phyloP scores from a whole-genome alignment of 179 eudicot species.

The Vitellaria paradoxa region DNA sequence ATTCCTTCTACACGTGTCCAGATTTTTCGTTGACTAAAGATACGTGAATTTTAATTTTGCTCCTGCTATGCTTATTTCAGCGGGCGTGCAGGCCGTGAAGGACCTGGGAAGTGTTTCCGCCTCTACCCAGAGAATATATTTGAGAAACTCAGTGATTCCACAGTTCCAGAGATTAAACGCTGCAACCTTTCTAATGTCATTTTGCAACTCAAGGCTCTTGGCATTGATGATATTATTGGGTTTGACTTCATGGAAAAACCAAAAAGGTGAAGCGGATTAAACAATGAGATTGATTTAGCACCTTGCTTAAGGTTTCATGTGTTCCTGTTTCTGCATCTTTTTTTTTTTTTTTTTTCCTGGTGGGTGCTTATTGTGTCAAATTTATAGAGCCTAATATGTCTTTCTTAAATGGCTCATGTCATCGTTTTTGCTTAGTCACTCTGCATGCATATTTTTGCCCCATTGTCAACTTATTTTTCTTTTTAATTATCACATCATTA shows the following conservation, averaged over 20 bases:
- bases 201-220: conserved; percentile 93
- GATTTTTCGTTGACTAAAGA: neutral
- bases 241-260: conserved; percentile 98
- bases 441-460: too few relatives aligned
- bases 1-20: neutral
- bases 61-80: conserved; percentile 32
- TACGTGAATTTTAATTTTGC: neutral
- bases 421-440: too few relatives aligned
- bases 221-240: conserved; percentile 79
- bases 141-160: conserved; percentile 77
- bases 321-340: neutral
- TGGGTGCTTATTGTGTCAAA: neutral
- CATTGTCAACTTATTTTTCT: too few relatives aligned
- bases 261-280: conserved; percentile 51
- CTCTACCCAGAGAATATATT: conserved; percentile 83
- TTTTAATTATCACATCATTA: too few relatives aligned
- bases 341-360: conserved; percentile 3
- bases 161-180: conserved; percentile 88
- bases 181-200: conserved; percentile 86
- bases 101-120: conserved; percentile 96
- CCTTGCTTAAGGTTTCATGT: neutral
- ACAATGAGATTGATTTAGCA: neutral
- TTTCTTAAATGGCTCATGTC: too few relatives aligned
- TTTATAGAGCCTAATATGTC: neutral
- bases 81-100: conserved; percentile 99